Percentiles rank a stretch among this genome's conserved stretches.
Conservation (phyloP, 495 filamentous ascomycete genomes). For the Aspergillus wentii region DNA sequence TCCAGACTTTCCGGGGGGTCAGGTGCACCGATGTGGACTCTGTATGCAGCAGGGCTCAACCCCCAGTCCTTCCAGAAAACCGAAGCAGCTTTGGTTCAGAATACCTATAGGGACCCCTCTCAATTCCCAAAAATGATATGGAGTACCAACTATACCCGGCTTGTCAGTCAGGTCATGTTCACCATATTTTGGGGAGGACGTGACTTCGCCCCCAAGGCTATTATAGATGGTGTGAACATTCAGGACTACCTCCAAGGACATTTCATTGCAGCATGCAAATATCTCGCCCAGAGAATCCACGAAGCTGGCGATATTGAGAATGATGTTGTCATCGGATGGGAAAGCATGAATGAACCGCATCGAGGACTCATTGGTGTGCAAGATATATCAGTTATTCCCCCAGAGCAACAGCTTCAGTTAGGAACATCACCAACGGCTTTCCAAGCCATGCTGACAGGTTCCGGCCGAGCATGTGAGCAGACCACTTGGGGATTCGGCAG, state of each 20-base stretch:
- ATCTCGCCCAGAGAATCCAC: conserved; percentile 78
- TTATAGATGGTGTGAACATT: conserved; percentile 92
- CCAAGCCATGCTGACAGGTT: conserved; percentile 87
- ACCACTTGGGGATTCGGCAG: conserved; percentile 91
- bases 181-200: conserved; percentile 91
- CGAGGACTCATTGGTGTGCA: conserved; percentile 82
- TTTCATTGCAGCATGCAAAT: conserved; percentile 70
- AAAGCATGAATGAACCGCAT: conserved; percentile 92
- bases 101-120: conserved; percentile 82
- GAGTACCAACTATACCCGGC: conserved; percentile 91
- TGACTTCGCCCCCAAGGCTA: conserved; percentile 92
- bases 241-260: conserved; percentile 93
- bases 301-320: conserved; percentile 87
- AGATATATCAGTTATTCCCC: conserved; percentile 76
- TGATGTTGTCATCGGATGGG: conserved; percentile 90
- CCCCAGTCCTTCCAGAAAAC: conserved; percentile 79
- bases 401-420: conserved; percentile 87
- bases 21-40: conserved; percentile 94
- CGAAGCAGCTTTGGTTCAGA: conserved; percentile 91
- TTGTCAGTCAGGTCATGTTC: conserved; percentile 87
- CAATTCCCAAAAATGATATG: conserved; percentile 98
- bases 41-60: conserved; percentile 90
- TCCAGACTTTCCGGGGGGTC: conserved; percentile 91
- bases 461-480: conserved; percentile 82
- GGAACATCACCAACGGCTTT: conserved; percentile 92